These are phyloP conservation scores for Exophiala oligosperma DNA, from an alignment of 2,329 filamentous ascomycete genomes.

Conservation along the genomic window DNA sequence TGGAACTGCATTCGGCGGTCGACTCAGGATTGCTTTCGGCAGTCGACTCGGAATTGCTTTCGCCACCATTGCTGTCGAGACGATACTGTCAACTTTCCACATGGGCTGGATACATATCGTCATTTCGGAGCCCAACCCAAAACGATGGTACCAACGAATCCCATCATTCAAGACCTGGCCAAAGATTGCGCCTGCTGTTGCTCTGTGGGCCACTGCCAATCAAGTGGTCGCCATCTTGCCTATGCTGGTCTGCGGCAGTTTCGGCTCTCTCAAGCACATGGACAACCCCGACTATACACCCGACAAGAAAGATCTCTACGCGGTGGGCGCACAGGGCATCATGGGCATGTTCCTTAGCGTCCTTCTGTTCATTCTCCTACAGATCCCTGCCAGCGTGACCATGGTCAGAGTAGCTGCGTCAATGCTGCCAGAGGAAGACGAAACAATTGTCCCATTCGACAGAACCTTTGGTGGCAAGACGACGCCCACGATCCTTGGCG, in stretches of 20 bases:
- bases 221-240: conserved; percentile 44
- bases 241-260: conserved; percentile 45
- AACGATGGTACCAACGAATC: conserved; percentile 68
- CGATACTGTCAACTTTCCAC: conserved; percentile 67
- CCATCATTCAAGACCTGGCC: conserved; percentile 65
- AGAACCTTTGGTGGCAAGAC: conserved; percentile 78
- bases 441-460: conserved; percentile 88
- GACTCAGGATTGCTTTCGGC: conserved; percentile 48
- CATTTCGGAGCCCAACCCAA: conserved; percentile 67
- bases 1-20: conserved; percentile 44
- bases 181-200: conserved; percentile 68
- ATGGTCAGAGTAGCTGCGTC: conserved; percentile 84
- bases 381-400: conserved; percentile 74
- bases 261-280: conserved; percentile 49
- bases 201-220: conserved; percentile 61
- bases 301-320: conserved; percentile 41
- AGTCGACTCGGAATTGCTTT: conserved; percentile 49
- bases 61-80: conserved; percentile 56
- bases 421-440: conserved; percentile 75
- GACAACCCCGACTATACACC: conserved; percentile 32
- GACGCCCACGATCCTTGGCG: conserved; percentile 71
- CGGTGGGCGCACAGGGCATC: conserved; percentile 40
- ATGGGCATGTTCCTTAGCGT: conserved; percentile 46
- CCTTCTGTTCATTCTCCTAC: conserved; percentile 59
- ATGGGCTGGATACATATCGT: conserved; percentile 84